Base-by-base conservation (phyloP, 148 eudicot genomes). In the Amaranthus cruentus region DNA sequence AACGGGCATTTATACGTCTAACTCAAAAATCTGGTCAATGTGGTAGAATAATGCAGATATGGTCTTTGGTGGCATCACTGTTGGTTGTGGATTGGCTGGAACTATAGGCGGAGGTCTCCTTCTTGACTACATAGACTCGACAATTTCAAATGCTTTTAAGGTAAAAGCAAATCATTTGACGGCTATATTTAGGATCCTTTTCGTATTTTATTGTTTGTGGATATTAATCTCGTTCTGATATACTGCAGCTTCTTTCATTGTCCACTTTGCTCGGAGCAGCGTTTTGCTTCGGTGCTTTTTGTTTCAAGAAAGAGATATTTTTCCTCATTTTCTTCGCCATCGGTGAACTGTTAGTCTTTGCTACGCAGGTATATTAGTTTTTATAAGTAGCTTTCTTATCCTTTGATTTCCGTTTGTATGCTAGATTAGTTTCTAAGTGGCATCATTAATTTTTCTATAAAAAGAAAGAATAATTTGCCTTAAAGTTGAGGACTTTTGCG, bases 91-190 rank as follows among this genome's bases (percentile, higher is more conserved):
- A 71, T 73, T 95, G 74, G 70, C 89, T 52, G 99, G 99, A 66
- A 80, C 99, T 47, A n/a, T 95, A 43, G 87, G 85, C 11, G 99
- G 99, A 72, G 99, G 99, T 59, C 79, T 79, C 70, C 62, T 86
- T 74, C 89, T 95, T 3, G 99, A 95, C 83, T 84, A 69, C 74
- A 83, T 95, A 77, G 78, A 72, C 62, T 84, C 96, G 65, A 88
- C 97, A 18, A 78, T 95, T 68, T 76, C 91, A 67, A 95, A 95
- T 85, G 99, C 99, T 62, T 95, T 95, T 71, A 95, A 92, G 94
- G 99, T 92, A 70, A 38, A 68, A 21, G 46, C 11, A 11, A 70
- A 66, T 12, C 43, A 59, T 12, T 52, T 58, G 70, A 7, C 2
- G 38, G 4, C 21, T 72, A 28, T 7, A 2, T 62, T 66, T 65